Conservation (phyloP, 1,284 basidiomycete species). For the Puccinia triticina region DNA sequence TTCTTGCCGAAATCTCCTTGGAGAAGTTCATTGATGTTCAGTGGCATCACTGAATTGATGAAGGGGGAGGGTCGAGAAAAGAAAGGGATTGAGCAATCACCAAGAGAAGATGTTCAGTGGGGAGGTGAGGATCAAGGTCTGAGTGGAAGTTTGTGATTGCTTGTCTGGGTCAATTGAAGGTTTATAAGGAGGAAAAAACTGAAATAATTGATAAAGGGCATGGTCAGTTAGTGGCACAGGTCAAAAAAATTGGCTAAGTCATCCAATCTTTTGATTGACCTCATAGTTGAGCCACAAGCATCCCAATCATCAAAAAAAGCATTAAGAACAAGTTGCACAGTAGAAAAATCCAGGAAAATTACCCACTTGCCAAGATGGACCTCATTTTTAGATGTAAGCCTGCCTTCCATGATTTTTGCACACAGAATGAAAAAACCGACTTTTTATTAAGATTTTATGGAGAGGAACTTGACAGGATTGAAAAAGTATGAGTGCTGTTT, state of each 20-base stretch:
- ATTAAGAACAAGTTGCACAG: neutral
- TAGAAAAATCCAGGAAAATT: neutral
- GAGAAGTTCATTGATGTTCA: neutral
- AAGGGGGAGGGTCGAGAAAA: neutral
- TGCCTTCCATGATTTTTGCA: neutral
- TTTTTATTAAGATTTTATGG: neutral
- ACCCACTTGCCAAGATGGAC: no score
- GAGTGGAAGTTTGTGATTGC: neutral
- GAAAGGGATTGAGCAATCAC: neutral
- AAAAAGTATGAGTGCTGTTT: neutral
- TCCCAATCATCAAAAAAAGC: neutral
- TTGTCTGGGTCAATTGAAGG: neutral
- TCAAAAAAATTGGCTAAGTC: neutral
- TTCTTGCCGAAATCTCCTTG: neutral
- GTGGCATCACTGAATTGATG: neutral
- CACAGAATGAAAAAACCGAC: neutral
- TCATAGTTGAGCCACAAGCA: neutral
- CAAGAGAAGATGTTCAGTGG: no score
- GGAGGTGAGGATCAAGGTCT: neutral
- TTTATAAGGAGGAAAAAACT: neutral
- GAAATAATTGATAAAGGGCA: neutral
- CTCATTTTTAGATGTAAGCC: neutral
- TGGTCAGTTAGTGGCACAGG: neutral
- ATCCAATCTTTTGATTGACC: neutral
- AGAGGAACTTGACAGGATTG: neutral